Percentiles rank a stretch among this genome's conserved stretches.
Conservation (phyloP, 345 rosid genomes). For the Linum usitatissimum region DNA sequence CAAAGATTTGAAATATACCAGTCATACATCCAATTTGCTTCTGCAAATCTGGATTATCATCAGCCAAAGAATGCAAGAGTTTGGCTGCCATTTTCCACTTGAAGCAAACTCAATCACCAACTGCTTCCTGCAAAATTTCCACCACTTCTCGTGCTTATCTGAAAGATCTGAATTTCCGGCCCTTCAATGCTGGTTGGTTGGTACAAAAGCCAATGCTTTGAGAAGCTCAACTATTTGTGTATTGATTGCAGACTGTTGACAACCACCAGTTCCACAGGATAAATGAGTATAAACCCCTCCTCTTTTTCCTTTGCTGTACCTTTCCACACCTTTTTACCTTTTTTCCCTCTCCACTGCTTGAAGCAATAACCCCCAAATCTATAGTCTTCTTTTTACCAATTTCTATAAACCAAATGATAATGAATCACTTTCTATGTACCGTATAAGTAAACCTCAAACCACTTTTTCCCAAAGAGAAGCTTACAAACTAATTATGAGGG, state of each 20-base stretch:
- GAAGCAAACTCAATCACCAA: background rate
- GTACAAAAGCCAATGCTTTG: background rate
- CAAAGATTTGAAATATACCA: conserved; percentile 5
- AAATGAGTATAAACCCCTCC: background rate
- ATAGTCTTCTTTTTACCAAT: background rate
- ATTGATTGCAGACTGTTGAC: background rate
- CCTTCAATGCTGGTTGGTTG: background rate
- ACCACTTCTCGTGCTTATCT: background rate
- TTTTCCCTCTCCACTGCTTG: background rate
- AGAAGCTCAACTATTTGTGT: background rate
- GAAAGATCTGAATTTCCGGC: background rate
- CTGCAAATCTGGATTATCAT: conserved; percentile 10
- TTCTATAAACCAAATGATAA: background rate
- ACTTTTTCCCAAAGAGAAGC: background rate
- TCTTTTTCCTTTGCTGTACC: background rate
- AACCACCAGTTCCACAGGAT: background rate
- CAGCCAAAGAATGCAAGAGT: conserved; percentile 1
- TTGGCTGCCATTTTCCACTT: conserved; percentile 3
- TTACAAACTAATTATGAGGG: background rate
- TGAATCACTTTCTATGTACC: background rate
- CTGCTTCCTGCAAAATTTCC: background rate
- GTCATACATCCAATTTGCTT: conserved; percentile 10
- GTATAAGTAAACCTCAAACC: background rate
- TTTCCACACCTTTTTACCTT: background rate
- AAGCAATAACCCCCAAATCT: background rate